Evolutionary conservation across 345 rosid species (phyloP).

Genomic region (Heritiera littoralis): DNA sequence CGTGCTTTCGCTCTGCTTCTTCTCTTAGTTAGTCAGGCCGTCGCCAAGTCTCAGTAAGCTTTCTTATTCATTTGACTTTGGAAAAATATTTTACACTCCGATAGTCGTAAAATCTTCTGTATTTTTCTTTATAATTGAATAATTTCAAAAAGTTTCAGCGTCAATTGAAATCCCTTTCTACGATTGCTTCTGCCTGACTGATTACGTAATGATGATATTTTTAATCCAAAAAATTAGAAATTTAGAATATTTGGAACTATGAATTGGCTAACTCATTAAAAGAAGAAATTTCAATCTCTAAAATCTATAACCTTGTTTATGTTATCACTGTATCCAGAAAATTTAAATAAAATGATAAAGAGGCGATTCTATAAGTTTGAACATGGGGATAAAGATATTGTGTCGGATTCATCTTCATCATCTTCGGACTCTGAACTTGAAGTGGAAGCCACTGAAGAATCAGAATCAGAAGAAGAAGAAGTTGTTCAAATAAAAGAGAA

Average conservation of each 20-base stretch:
- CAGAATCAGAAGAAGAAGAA: conserved; percentile 35
- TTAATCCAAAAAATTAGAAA: neutral
- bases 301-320: neutral
- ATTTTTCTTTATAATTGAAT: neutral
- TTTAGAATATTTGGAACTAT: neutral
- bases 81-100: neutral
- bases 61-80: neutral
- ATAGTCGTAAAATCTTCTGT: neutral
- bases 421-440: conserved; percentile 77
- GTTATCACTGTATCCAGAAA: neutral
- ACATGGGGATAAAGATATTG: conserved; percentile 64
- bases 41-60: conserved; percentile 9
- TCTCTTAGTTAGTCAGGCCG: neutral
- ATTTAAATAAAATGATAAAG: conserved; percentile 56
- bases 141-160: neutral
- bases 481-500: conserved; percentile 33
- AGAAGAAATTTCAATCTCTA: neutral
- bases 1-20: neutral
- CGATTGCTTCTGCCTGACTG: neutral
- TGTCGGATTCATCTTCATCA: conserved; percentile 63
- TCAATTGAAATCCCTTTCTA: neutral
- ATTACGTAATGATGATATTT: neutral
- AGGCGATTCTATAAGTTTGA: conserved; percentile 76
- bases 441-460: conserved; percentile 34
- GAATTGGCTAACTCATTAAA: neutral